These are phyloP conservation scores for Globisporangium irregulare DNA, from an alignment of 352 stramenopile species.

Conservation along the genomic window DNA sequence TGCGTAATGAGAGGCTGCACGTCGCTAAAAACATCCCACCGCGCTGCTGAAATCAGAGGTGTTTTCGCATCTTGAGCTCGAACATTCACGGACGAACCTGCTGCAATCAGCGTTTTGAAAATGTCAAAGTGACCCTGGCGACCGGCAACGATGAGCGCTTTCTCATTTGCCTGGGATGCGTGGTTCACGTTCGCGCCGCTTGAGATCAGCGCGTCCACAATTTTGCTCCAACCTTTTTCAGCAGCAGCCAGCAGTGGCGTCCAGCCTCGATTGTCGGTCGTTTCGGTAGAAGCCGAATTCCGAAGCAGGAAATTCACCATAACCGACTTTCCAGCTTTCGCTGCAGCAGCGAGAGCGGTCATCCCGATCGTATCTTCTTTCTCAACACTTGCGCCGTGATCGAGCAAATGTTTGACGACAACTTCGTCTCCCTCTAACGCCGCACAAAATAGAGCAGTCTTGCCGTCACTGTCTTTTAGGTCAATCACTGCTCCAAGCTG, in stretches of 20 bases:
- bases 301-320: neutral
- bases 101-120: neutral
- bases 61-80: neutral
- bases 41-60: neutral
- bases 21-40: neutral
- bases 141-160: neutral
- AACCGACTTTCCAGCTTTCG: neutral
- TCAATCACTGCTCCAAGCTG: neutral
- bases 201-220: neutral
- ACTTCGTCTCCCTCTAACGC: neutral
- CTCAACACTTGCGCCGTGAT: neutral
- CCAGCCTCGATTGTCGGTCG: neutral
- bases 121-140: neutral
- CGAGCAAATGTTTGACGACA: neutral
- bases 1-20: neutral
- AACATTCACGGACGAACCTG: conserved; percentile 1
- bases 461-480: neutral
- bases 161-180: neutral
- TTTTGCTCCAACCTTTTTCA: neutral
- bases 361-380: neutral
- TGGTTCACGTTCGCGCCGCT: neutral
- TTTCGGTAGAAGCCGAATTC: neutral
- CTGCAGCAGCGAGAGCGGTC: neutral
- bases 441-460: neutral
- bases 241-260: neutral